Evolutionary conservation across 805 yeast genomes (phyloP).

Genomic region (Maudiozyma serrabonitensis): DNA sequence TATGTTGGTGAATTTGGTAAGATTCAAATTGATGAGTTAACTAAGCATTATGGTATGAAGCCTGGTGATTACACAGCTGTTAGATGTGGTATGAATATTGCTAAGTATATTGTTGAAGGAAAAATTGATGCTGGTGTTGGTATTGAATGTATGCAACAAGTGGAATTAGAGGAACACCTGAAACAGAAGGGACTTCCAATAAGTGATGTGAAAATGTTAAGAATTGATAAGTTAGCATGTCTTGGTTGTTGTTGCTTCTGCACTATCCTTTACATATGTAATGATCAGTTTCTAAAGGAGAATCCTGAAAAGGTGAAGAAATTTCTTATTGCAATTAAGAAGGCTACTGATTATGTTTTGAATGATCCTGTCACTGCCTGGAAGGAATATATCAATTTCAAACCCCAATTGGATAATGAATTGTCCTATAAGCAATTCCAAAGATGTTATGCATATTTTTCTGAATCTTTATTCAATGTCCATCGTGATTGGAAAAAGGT

Average conservation of each 20-base stretch:
- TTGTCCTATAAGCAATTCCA: conserved; percentile 39
- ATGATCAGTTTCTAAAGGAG: conserved; percentile 38
- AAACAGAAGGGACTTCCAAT: conserved; percentile 35
- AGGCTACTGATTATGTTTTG: conserved; percentile 41
- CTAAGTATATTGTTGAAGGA: conserved; percentile 45
- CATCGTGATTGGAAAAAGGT: conserved; percentile 2
- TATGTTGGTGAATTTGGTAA: conserved; percentile 54
- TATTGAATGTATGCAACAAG: conserved; percentile 51
- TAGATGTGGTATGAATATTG: conserved; percentile 52
- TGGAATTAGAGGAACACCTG: conserved; percentile 44
- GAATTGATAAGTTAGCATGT: conserved; percentile 47
- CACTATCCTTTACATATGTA: conserved; percentile 43
- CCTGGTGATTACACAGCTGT: conserved; percentile 49
- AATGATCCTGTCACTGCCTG: conserved; percentile 37
- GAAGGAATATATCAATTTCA: conserved; percentile 37
- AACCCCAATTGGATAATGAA: conserved; percentile 36
- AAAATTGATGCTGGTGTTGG: conserved; percentile 50
- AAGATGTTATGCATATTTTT: conserved; percentile 47
- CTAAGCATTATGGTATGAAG: conserved; percentile 46
- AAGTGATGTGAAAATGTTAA: conserved; percentile 43
- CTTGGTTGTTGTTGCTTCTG: conserved; percentile 53
- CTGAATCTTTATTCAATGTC: conserved; percentile 12
- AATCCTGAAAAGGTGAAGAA: conserved; percentile 38
- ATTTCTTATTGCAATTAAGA: conserved; percentile 40
- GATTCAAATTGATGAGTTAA: conserved; percentile 47